These are phyloP conservation scores for Plasmodium gallinaceum DNA, from an alignment of 169 alveolate genomes.

Conservation along the genomic window DNA sequence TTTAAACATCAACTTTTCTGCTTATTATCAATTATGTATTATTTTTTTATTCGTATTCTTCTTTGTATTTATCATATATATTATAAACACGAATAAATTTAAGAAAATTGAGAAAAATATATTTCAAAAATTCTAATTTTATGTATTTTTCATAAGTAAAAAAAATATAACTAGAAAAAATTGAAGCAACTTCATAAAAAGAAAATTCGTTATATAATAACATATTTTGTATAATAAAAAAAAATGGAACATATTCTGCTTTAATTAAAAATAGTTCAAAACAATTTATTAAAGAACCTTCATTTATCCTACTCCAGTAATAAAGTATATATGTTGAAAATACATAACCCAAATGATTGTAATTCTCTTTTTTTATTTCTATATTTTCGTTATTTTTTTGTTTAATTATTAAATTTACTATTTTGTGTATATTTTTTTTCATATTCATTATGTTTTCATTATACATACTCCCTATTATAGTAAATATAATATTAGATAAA, in stretches of 20 bases:
- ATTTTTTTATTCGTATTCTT: slow-evolving; percentile 49
- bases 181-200: slow-evolving; percentile 77
- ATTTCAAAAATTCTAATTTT: slow-evolving; percentile 22
- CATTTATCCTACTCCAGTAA: slow-evolving; percentile 86
- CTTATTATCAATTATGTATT: neutral
- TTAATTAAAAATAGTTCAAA: slow-evolving; percentile 81
- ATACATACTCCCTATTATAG: slow-evolving; percentile 76
- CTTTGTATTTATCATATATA: slow-evolving; percentile 48
- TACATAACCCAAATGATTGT: slow-evolving; percentile 80
- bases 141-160: slow-evolving; percentile 50
- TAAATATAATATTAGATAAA: slow-evolving; percentile 72
- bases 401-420: slow-evolving; percentile 8
- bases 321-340: slow-evolving; percentile 82
- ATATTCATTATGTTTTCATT: slow-evolving; percentile 61
- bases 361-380: slow-evolving; percentile 33
- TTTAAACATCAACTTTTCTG: neutral
- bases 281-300: slow-evolving; percentile 84
- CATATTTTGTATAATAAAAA: slow-evolving; percentile 83
- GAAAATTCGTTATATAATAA: slow-evolving; percentile 80
- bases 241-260: slow-evolving; percentile 83
- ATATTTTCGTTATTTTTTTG: slow-evolving; percentile 6
- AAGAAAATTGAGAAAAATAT: slow-evolving; percentile 6
- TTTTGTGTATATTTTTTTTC: slow-evolving; percentile 21
- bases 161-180: slow-evolving; percentile 53
- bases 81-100: slow-evolving; percentile 28